phyloP scores from a whole-genome alignment of 441 rosid species.

The Biscutella auriculata region DNA sequence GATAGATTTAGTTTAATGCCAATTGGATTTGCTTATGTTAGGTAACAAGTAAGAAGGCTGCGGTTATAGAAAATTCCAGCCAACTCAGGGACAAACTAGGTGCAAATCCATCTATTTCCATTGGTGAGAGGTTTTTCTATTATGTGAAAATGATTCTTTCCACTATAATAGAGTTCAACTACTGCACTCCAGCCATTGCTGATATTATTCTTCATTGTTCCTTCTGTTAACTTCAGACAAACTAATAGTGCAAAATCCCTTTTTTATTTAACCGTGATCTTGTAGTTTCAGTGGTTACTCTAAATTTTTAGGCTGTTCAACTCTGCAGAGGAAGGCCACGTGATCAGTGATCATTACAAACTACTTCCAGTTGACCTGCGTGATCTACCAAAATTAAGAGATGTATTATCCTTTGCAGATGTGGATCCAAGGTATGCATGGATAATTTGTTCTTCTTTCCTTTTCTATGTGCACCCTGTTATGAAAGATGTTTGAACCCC shows the following conservation, averaged over 20 bases:
- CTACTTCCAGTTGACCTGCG: slow-evolving; percentile 82
- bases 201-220: background rate
- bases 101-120: slow-evolving; percentile 52
- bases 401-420: slow-evolving; percentile 53
- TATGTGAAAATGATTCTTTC: background rate
- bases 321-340: slow-evolving; percentile 74
- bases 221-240: background rate
- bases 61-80: slow-evolving; percentile 48
- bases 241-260: background rate
- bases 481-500: background rate
- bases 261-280: background rate
- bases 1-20: background rate
- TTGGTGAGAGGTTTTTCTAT: slow-evolving; percentile 33
- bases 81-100: slow-evolving; percentile 72
- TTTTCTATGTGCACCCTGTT: background rate
- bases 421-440: slow-evolving; percentile 71
- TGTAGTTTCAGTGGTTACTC: background rate
- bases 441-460: background rate
- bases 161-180: background rate
- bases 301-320: background rate
- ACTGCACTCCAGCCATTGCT: slow-evolving; percentile 4
- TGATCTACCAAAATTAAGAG: slow-evolving; percentile 54
- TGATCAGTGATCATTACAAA: slow-evolving; percentile 78
- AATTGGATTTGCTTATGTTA: slow-evolving; percentile 16
- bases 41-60: slow-evolving; percentile 88